phyloP scores from a whole-genome alignment of 495 filamentous ascomycete genomes.

The Trichoderma asperelloides region DNA sequence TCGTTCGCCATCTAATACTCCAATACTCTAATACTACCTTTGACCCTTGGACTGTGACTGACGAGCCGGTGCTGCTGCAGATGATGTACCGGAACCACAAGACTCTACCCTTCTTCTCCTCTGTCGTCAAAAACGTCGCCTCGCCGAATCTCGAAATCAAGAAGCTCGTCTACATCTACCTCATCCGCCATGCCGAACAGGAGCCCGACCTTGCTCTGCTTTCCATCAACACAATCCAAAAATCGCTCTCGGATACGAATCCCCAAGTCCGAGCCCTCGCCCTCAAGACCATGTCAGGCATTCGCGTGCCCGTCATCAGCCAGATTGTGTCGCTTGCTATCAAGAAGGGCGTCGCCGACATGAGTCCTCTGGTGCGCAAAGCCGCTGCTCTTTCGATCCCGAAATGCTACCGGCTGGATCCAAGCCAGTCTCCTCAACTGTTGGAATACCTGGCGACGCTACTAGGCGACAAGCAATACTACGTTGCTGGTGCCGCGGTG shows the following conservation, averaged over 20 bases:
- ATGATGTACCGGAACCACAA: constrained; percentile 87
- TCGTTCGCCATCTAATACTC: constrained; percentile 3
- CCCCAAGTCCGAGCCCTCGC: constrained; percentile 86
- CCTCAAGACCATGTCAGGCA: constrained; percentile 89
- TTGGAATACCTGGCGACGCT: constrained; percentile 68
- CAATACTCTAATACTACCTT: constrained; percentile 17
- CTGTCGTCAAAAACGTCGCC: constrained; percentile 92
- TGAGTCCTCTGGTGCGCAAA: constrained; percentile 88
- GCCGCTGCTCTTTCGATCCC: constrained; percentile 92
- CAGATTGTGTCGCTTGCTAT: constrained; percentile 97
- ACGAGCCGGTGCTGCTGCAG: constrained; percentile 32
- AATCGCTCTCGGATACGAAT: constrained; percentile 85
- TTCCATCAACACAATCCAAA: constrained; percentile 97
- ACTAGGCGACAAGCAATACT: constrained; percentile 86
- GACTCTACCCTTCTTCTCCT: constrained; percentile 81
- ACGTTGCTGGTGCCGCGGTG: constrained; percentile 86
- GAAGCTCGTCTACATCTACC: constrained; percentile 96
- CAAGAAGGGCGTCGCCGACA: constrained; percentile 82
- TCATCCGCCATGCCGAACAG: constrained; percentile 88
- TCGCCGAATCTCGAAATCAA: constrained; percentile 87
- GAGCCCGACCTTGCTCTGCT: constrained; percentile 92
- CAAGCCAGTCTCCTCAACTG: constrained; percentile 73
- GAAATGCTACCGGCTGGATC: constrained; percentile 93
- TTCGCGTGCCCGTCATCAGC: constrained; percentile 93
- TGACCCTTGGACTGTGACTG: constrained; percentile 6